phyloP scores from a whole-genome alignment of 768 basidiomycete genomes.

The Terana coerulea region DNA sequence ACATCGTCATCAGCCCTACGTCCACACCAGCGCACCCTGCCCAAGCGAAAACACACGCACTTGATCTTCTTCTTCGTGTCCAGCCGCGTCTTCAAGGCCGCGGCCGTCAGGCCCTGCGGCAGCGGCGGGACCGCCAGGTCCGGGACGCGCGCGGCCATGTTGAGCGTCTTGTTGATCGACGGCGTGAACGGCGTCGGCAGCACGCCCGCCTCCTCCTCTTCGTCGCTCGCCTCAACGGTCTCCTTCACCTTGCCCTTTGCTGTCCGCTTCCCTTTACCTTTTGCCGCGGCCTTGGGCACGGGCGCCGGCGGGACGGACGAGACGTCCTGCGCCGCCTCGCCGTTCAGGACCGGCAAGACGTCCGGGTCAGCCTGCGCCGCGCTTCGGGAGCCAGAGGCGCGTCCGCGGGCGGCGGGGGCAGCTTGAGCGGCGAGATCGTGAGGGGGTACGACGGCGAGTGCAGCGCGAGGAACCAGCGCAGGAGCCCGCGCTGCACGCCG shows the following conservation, averaged over 20 bases:
- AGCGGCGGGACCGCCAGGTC: conserved; percentile 35
- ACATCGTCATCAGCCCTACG: conserved; percentile 13
- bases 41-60: conserved; percentile 35
- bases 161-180: conserved; percentile 55
- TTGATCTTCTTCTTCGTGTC: conserved; percentile 71
- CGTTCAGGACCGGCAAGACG: conserved; percentile 3
- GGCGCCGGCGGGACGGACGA: conserved; percentile 22
- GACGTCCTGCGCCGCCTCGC: conserved; percentile 2
- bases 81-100: conserved; percentile 55
- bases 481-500: conserved; percentile 73
- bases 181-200: conserved; percentile 65
- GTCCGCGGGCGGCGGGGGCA: conserved; percentile 22
- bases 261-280: conserved; percentile 18
- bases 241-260: conserved; percentile 21
- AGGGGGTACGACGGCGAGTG: conserved; percentile 49
- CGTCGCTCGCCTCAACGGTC: conserved; percentile 3
- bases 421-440: conserved; percentile 49
- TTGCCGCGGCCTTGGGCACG: conserved; percentile 11
- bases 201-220: conserved; percentile 10
- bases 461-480: conserved; percentile 64
- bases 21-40: neutral
- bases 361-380: conserved; percentile 3
- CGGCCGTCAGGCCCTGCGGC: conserved; percentile 56
- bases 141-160: conserved; percentile 28
- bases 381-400: conserved; percentile 6